phyloP scores from a whole-genome alignment of 225 moss, liverwort and hornwort species.

The Bryum argenteum region DNA sequence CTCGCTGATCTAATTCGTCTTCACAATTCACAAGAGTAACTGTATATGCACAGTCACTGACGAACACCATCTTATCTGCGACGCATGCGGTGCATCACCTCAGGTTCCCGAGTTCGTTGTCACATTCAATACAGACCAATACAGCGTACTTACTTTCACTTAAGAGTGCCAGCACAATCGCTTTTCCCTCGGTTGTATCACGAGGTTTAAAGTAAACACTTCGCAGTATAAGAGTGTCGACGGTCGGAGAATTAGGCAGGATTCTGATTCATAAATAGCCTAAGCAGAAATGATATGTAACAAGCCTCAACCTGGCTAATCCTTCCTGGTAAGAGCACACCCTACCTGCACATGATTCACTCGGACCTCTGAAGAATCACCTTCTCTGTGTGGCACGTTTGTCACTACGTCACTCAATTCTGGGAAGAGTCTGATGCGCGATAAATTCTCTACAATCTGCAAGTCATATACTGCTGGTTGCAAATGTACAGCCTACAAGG shows the following conservation, averaged over 20 bases:
- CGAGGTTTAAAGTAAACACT: neutral
- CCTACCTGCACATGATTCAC: neutral
- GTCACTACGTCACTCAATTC: no score
- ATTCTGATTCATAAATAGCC: no score
- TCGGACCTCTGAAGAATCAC: neutral
- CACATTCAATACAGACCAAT: neutral
- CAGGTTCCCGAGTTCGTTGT: neutral
- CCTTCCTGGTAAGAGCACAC: conserved; percentile 4
- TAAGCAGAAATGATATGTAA: neutral
- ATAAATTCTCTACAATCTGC: no score
- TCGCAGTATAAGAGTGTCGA: no score
- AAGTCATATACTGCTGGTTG: neutral
- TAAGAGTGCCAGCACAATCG: neutral
- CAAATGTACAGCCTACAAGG: conserved; percentile 6
- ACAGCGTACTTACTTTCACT: neutral
- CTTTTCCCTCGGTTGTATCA: neutral
- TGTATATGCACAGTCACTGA: no score
- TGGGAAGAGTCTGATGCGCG: no score
- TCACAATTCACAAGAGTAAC: no score
- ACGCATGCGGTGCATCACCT: neutral
- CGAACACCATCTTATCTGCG: neutral
- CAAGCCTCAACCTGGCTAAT: neutral
- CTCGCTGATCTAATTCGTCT: no score
- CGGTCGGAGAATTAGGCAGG: no score
- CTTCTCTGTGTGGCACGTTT: neutral